Conservation (phyloP, 2,329 filamentous ascomycete genomes). For the Verticillium dahliae region DNA sequence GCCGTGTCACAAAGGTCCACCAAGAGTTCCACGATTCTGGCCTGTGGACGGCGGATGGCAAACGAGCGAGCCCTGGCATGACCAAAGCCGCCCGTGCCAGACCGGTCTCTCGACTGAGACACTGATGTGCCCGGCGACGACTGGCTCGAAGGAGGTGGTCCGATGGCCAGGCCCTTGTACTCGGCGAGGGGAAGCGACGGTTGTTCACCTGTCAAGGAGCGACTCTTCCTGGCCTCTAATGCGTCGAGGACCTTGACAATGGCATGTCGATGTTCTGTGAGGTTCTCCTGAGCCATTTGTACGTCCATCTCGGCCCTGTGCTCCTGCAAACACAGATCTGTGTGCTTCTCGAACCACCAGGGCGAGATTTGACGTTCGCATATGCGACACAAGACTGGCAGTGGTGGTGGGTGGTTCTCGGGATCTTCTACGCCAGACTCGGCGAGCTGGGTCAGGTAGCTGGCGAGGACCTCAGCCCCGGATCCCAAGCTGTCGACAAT, state of each 20-base stretch:
- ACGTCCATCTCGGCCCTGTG: slow-evolving; percentile 97
- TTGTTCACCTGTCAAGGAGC: slow-evolving; percentile 51
- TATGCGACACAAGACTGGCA: slow-evolving; percentile 87
- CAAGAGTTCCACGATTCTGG: slow-evolving; percentile 88
- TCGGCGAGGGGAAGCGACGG: slow-evolving; percentile 56
- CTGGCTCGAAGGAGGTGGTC: slow-evolving; percentile 63
- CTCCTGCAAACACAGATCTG: slow-evolving; percentile 90
- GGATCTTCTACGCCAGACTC: slow-evolving; percentile 75
- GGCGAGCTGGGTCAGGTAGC: slow-evolving; percentile 83
- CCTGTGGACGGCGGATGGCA: slow-evolving; percentile 80
- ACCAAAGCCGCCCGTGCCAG: slow-evolving; percentile 63
- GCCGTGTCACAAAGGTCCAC: slow-evolving; percentile 94
- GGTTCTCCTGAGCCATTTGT: slow-evolving; percentile 85
- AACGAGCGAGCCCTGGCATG: slow-evolving; percentile 82
- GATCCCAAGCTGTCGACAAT: slow-evolving; percentile 92
- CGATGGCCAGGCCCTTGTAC: slow-evolving; percentile 84
- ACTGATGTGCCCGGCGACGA: slow-evolving; percentile 68
- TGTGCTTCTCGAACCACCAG: slow-evolving; percentile 99
- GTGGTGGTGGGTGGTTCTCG: slow-evolving; percentile 69
- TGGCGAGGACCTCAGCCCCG: slow-evolving; percentile 88
- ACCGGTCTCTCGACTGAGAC: slow-evolving; percentile 65
- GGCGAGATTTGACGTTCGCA: slow-evolving; percentile 95
- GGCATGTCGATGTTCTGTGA: slow-evolving; percentile 86
- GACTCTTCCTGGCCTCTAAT: slow-evolving; percentile 70
- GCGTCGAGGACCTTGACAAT: slow-evolving; percentile 95